Evolutionary conservation across 305 asterid genomes (phyloP), one percentile per base, ranked within the genome.

Genomic region (Solanum hybrid): DNA sequence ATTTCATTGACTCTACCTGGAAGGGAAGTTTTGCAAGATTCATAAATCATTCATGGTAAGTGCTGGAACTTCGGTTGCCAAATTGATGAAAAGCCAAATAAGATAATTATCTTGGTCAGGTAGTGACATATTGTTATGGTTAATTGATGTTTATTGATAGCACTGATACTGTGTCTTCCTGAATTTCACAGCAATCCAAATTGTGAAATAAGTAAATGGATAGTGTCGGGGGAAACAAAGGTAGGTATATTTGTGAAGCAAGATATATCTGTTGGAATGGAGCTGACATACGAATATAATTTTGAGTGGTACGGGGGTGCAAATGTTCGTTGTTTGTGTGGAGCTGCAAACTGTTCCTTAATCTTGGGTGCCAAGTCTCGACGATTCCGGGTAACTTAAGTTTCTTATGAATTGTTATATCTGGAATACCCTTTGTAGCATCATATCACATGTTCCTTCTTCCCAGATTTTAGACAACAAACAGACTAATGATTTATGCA

Each of bases 161-260:
- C 64, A 51, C 22, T 51, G 66, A 51, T 51, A 51, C 66, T 6
- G 9, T 51, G 66, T 51, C 22, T 15, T 51, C 66, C 66, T 51
- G 66, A 51, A 51, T 51, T 51, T 51, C 66, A 15, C n/a, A 2
- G n/a, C 66, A 6, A 3, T 14, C 66, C 66, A 51, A 51, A 51
- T 51, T 51, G n/a, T 51, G 66, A 51, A 51, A 51, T 7, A 14
- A 51, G 22, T 15, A 51, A 51, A 51, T 15, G 66, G 66, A 51
- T 51, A 51, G 66, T 51, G 66, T 89, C 92, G 87, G 98, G 98
- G 89, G 96, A 95, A 90, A 95, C 98, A 4, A 93, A 98, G 93
- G 98, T 97, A 89, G 99, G 99, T 79, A 95, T 97, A 92, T 97
- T 95, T 91, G 97, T 98, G 24, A 96, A 93, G 93, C 86, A 90